Percentiles rank a stretch among this genome's conserved stretches.
These are phyloP conservation scores for Balamuthia mandrillaris DNA, from an alignment of 208 protist genomes.

Conservation along the genomic window DNA sequence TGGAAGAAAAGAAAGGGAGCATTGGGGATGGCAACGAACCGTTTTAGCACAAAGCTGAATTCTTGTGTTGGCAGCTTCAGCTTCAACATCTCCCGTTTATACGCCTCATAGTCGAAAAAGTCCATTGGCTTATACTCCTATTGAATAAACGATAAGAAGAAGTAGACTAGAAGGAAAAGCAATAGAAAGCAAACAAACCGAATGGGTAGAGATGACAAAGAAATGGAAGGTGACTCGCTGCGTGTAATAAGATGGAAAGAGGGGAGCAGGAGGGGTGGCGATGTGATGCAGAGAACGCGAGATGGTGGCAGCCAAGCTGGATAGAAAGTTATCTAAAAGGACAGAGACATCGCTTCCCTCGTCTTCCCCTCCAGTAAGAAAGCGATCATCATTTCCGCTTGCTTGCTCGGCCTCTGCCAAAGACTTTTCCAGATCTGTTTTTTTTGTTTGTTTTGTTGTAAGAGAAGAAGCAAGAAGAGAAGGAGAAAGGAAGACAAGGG, in stretches of 20 bases:
- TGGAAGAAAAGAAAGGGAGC: too few species aligned
- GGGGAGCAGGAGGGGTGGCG: not conserved
- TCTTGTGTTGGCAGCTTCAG: conserved; percentile 14
- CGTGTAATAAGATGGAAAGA: not conserved
- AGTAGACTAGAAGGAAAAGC: not conserved
- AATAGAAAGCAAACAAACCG: not conserved
- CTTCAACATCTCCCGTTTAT: conserved; percentile 2
- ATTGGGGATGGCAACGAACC: not conserved
- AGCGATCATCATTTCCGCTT: too few species aligned
- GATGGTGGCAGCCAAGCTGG: not conserved
- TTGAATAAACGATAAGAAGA: not conserved
- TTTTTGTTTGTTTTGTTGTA: too few species aligned
- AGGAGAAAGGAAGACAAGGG: too few species aligned
- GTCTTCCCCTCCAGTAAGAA: not conserved
- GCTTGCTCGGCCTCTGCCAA: too few species aligned
- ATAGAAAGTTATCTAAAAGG: conserved; percentile 13
- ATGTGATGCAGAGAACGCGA: not conserved
- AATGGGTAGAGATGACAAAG: conserved; percentile 10
- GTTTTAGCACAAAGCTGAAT: not conserved
- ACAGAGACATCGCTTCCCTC: not conserved
- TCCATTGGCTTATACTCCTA: not conserved
- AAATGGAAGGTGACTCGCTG: conserved; percentile 8
- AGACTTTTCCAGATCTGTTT: too few species aligned
- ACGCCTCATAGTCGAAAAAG: not conserved
- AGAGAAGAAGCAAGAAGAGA: too few species aligned